Conservation (phyloP, 176 grass and related monocot genomes). For the Oryza meyeriana region DNA sequence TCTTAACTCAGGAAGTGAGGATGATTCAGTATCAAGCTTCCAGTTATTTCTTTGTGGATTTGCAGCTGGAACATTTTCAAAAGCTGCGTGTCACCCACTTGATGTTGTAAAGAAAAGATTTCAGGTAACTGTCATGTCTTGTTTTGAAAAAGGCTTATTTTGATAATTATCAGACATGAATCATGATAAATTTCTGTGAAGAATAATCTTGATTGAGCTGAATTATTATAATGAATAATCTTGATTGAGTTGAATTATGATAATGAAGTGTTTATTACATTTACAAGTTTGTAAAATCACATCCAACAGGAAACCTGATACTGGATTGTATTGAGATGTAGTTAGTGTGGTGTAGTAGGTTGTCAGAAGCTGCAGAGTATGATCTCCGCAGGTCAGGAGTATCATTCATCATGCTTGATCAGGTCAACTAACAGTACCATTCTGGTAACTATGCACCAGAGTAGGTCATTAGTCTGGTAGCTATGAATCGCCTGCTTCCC, state of each 20-base stretch:
- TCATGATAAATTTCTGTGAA: neutral
- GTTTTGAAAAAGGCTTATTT: constrained; percentile 6
- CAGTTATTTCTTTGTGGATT: constrained; percentile 95
- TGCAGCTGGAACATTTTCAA: constrained; percentile 83
- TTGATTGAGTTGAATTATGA: constrained; percentile 6
- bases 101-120: constrained; percentile 98
- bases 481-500: neutral
- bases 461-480: neutral
- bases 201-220: neutral
- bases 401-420: neutral
- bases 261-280: neutral
- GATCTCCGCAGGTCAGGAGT: neutral
- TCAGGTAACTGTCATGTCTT: constrained; percentile 53
- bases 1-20: constrained; percentile 39
- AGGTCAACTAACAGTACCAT: neutral
- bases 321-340: neutral
- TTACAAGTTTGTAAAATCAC: neutral
- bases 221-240: neutral
- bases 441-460: neutral
- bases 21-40: constrained; percentile 72
- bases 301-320: neutral
- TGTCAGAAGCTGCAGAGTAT: neutral
- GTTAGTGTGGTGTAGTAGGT: neutral
- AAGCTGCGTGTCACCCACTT: constrained; percentile 86
- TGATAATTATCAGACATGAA: neutral